Evolutionary conservation across 2,329 filamentous ascomycete genomes (phyloP), one percentile per base, ranked within the genome.

Genomic region (Ophiosphaerella narmari): DNA sequence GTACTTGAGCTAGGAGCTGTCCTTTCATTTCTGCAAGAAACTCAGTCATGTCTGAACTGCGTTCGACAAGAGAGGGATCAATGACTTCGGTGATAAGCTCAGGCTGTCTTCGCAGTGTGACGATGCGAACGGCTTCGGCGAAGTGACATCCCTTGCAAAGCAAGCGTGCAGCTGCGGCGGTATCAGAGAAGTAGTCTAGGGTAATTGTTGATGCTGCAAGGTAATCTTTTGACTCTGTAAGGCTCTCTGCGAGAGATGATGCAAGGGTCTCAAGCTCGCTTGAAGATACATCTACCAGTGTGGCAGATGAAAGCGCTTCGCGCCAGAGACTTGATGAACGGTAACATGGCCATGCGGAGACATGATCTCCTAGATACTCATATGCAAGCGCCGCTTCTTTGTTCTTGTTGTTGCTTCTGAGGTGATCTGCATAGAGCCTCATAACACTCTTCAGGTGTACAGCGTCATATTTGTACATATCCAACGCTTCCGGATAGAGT

Each of bases 11-110:
- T 39, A 80, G 79, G 3, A 97, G 81, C 72, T 99, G 94, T 0
- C 80, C 80, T 71, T 90, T 91, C 82, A 93, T 97, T 72, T 99
- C 94, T 1, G 94, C 91, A 9, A 99, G 84, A 52, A 97, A 86
- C 70, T 97, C 94, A 1, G 91, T 96, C 64, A 88, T 92, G 45
- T 84, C 85, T 18, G 88, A 87, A 48, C 94, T 86, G 1, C 89
- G 86, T 50, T 97, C 93, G 4, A 86, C 83, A 5, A 99, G 84
- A 1, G 89, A 90, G 0, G 82, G 74, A 68, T 99, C 93, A 12
- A 99, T 81, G 46, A 89, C 82, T 0, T 81, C 75, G 24, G 77
- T 75, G 31, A 97, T 81, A 5, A 95, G 81, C 1, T 85, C 78
- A 0, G 83, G 75, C 13, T 84, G 81, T 2, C 77, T 75, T 54